A percentile compares a stretch with the other conserved stretches of the same genome.
Evolutionary conservation across 306 rosid species (phyloP).

Genomic region (Prunus kanzakura): DNA sequence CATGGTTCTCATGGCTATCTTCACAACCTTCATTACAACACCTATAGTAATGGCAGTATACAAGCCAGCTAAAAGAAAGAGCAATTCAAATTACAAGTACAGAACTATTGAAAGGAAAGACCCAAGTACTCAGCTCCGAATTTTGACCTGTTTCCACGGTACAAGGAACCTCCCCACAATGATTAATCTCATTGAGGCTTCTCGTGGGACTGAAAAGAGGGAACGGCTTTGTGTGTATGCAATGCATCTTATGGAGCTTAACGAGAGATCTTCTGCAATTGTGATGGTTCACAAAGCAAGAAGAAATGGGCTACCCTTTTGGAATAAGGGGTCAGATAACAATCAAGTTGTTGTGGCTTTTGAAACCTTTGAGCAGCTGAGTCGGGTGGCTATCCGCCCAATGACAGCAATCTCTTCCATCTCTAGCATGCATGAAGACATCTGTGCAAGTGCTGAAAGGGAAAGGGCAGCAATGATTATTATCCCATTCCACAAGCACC

Average conservation of each 20-base stretch:
- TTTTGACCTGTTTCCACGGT: slow-evolving; percentile 67
- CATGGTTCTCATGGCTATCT: slow-evolving; percentile 89
- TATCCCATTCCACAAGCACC: slow-evolving; percentile 67
- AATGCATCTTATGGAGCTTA: slow-evolving; percentile 79
- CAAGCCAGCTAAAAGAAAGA: slow-evolving; percentile 56
- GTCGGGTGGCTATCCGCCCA: slow-evolving; percentile 60
- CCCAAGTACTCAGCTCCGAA: slow-evolving; percentile 47
- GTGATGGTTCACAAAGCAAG: slow-evolving; percentile 60
- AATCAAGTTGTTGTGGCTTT: slow-evolving; percentile 56
- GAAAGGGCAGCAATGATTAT: slow-evolving; percentile 56
- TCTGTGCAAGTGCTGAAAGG: slow-evolving; percentile 44
- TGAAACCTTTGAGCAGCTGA: slow-evolving; percentile 52
- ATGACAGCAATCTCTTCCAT: slow-evolving; percentile 64
- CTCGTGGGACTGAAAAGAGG: slow-evolving; percentile 64
- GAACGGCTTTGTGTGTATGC: slow-evolving; percentile 72
- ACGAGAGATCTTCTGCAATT: slow-evolving; percentile 64
- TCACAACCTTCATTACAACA: slow-evolving; percentile 85
- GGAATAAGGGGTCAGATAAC: slow-evolving; percentile 45
- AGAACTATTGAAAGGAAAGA: slow-evolving; percentile 55
- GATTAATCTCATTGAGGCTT: slow-evolving; percentile 74
- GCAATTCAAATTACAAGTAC: slow-evolving; percentile 41
- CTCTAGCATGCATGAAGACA: slow-evolving; percentile 48
- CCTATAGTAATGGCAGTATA: slow-evolving; percentile 66
- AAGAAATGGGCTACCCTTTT: slow-evolving; percentile 62
- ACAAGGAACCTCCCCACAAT: slow-evolving; percentile 60